These are phyloP conservation scores for Apophysomyces elegans DNA, from an alignment of 371 early-diverging fungal species.

Conservation along the genomic window DNA sequence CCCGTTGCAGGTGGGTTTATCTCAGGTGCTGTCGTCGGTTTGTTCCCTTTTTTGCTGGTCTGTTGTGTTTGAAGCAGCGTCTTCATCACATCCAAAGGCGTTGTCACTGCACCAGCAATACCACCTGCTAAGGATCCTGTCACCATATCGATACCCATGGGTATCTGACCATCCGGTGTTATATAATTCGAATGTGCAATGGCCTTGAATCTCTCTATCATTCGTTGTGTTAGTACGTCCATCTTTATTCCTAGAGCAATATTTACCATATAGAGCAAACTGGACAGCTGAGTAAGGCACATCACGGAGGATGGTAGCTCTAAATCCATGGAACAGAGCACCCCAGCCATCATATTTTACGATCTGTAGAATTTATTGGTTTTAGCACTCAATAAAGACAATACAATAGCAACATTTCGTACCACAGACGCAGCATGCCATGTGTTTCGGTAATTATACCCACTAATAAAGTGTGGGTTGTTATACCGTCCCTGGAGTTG, in stretches of 20 bases:
- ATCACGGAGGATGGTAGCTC: conserved; percentile 70
- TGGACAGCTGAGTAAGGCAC: conserved; percentile 77
- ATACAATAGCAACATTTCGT: conserved; percentile 16
- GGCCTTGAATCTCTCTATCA: conserved; percentile 53
- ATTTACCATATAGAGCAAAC: conserved; percentile 72
- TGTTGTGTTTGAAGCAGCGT: conserved; percentile 71
- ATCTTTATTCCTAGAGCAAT: not conserved
- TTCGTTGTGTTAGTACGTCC: not conserved
- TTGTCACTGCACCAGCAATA: conserved; percentile 72
- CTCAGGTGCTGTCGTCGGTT: conserved; percentile 19
- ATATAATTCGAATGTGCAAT: conserved; percentile 37
- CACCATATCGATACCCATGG: conserved; percentile 55
- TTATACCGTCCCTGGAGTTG: conserved; percentile 83
- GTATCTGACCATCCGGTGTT: conserved; percentile 40
- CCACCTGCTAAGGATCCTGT: conserved; percentile 72
- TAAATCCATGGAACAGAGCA: conserved; percentile 71
- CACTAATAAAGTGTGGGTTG: conserved; percentile 76
- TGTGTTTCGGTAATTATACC: conserved; percentile 75
- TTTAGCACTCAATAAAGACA: not conserved
- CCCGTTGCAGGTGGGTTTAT: conserved; percentile 21
- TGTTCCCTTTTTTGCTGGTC: conserved; percentile 36
- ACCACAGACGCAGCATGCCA: conserved; percentile 74
- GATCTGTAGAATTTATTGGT: conserved; percentile 41
- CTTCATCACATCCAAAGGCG: conserved; percentile 74
- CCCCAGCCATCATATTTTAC: conserved; percentile 65